Evolutionary conservation across 768 basidiomycete genomes (phyloP), one percentile per base, ranked within the genome.

Genomic region (Neoboletus brunneissimus): DNA sequence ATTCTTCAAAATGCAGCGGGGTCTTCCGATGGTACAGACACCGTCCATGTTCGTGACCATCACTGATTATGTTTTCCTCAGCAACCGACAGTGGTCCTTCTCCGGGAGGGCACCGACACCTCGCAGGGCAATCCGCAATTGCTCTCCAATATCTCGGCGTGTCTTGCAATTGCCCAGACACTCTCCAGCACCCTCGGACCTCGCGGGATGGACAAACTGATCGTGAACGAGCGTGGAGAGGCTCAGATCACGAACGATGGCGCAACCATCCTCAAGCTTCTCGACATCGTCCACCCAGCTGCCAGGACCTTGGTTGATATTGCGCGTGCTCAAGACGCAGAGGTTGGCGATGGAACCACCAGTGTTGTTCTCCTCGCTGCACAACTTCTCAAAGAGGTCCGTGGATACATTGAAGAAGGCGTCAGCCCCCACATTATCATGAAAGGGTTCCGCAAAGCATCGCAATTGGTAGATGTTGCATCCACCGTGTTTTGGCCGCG

Each of bases 241-340:
- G 94, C 97, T 10, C 96, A 97, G 77, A 99, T 99, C 69, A 98
- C 97, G 22, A 99, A 99, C 74, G 97, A 99, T 82, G 97, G 97
- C 56, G 97, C 97, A 35, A 99, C 97, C 58, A 97, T 99, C 70
- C 80, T 99, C 68, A 96, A 97, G 74, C 81, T 99, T 57, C 83
- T 99, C 59, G 97, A 99, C 61, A 95, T 99, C 70, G 88, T 99
- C 2, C 97, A 99, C 73, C 97, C 97, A 46, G 96, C 97, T 54
- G 97, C 97, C 22, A 85, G 92, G 68, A 96, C 94, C n/a, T 79
- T 99, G 55, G 97, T 98, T 46, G 97, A 99, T 67, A 98, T 98
- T 69, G 97, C 94, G 42, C 86, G 97, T 32, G 95, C 97, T 15
- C 96, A 98, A 74, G 97, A 98, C 71, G 95, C 95, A 20, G 95